A percentile compares a stretch with the other conserved stretches of the same genome.
phyloP scores from a whole-genome alignment of 495 filamentous ascomycete species.

The Terfezia claveryi region DNA sequence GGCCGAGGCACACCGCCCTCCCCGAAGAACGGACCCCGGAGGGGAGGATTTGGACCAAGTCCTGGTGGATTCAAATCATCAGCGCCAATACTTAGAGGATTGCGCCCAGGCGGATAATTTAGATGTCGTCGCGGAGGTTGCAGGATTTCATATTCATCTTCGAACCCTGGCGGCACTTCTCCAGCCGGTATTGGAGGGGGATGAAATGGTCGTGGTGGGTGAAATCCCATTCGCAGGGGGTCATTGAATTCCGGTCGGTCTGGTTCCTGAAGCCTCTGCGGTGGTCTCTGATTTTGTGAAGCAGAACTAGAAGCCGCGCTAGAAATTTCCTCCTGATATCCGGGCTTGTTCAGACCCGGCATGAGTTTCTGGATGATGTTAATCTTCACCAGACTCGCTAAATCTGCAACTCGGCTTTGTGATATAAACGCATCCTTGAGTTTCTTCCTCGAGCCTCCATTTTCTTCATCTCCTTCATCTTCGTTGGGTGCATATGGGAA shows the following conservation, averaged over 20 bases:
- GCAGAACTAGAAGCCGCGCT: neutral
- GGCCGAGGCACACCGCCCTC: conserved; percentile 28
- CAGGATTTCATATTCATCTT: conserved; percentile 77
- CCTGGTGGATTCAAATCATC: conserved; percentile 75
- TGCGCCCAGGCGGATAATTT: conserved; percentile 21
- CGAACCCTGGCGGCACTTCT: conserved; percentile 71
- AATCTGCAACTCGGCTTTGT: conserved; percentile 38
- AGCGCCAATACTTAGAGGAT: conserved; percentile 47
- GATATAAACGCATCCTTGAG: conserved; percentile 57
- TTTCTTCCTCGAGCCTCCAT: conserved; percentile 17
- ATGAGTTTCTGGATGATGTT: conserved; percentile 62
- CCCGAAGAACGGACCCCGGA: conserved; percentile 38
- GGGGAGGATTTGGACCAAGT: conserved; percentile 62
- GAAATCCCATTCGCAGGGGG: conserved; percentile 24
- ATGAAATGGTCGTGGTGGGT: conserved; percentile 18
- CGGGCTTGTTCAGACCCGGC: conserved; percentile 50
- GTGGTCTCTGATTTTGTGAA: neutral
- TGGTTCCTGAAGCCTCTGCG: conserved; percentile 8
- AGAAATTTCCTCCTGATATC: conserved; percentile 37
- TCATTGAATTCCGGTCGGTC: conserved; percentile 23
- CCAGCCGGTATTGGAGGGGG: conserved; percentile 43
- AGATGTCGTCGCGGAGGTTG: conserved; percentile 37
- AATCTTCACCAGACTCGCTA: conserved; percentile 45
- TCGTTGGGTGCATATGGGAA: conserved; percentile 28
- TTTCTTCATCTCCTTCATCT: conserved; percentile 2